Conservation (phyloP, 177 flowering plant genomes). For the Vitis hybrid region DNA sequence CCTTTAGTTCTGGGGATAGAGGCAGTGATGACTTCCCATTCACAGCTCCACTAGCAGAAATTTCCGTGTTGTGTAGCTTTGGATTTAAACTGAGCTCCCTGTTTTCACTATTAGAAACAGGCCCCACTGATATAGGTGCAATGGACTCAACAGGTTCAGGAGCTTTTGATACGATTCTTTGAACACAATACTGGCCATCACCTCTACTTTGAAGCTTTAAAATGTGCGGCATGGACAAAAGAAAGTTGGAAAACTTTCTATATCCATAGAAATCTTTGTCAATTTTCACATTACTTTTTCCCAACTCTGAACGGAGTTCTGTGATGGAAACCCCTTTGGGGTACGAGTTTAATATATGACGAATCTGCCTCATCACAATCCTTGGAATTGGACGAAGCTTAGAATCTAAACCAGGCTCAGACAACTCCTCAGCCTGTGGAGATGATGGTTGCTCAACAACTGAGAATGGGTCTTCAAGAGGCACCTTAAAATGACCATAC, state of each 20-base stretch:
- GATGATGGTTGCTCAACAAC: conserved; percentile 10
- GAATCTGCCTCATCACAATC: conserved; percentile 42
- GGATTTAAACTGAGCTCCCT: neutral
- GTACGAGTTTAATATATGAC: conserved; percentile 38
- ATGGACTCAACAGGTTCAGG: conserved; percentile 25
- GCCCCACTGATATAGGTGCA: conserved; percentile 15
- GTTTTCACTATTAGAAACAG: conserved; percentile 9
- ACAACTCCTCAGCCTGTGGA: conserved; percentile 24
- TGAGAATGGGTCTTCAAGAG: conserved; percentile 67
- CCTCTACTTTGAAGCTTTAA: conserved; percentile 31
- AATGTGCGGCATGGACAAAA: conserved; percentile 56
- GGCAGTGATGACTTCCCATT: conserved; percentile 13
- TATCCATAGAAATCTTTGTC: conserved; percentile 72
- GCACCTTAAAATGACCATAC: conserved; percentile 77
- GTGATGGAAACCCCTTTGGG: conserved; percentile 63
- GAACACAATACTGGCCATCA: conserved; percentile 47
- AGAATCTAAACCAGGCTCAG: conserved; percentile 37
- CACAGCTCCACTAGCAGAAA: conserved; percentile 7
- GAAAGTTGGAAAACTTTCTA: conserved; percentile 67
- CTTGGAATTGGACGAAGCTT: conserved; percentile 54
- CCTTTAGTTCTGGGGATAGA: conserved; percentile 1
- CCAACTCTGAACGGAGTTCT: conserved; percentile 53
- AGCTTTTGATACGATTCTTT: conserved; percentile 21
- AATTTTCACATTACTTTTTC: conserved; percentile 28
- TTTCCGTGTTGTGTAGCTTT: conserved; percentile 15